These are phyloP conservation scores for Neurospora tetrasperma DNA, from an alignment of 495 filamentous ascomycete species.

Conservation along the genomic window DNA sequence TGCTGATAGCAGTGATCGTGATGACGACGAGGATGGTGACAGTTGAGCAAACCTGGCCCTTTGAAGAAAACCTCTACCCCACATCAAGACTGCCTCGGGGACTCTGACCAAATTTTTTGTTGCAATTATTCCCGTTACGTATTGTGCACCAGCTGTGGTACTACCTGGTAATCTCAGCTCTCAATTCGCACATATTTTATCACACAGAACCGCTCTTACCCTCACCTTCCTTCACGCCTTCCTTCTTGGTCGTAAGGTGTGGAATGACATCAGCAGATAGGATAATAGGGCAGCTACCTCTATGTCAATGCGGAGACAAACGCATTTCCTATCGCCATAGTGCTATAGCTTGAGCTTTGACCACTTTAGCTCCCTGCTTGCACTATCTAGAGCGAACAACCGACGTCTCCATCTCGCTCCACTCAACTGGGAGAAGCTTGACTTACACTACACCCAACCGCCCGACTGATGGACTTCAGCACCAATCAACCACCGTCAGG, in stretches of 20 bases:
- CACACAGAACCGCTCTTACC: background rate
- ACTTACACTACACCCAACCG: background rate
- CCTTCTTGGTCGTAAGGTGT: background rate
- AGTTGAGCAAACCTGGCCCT: slow-evolving; percentile 18
- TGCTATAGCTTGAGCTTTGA: background rate
- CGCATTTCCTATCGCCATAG: background rate
- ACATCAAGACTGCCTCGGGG: slow-evolving; percentile 13
- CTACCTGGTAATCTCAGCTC: background rate
- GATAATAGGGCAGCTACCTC: background rate
- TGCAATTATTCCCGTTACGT: background rate
- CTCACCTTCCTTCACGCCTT: background rate
- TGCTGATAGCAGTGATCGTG: slow-evolving; percentile 3
- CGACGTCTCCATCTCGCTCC: no score
- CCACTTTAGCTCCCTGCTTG: background rate
- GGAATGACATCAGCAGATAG: background rate
- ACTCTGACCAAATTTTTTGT: background rate
- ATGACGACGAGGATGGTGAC: slow-evolving; percentile 8
- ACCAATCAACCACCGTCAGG: background rate
- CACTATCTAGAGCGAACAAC: no score
- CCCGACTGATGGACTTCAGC: background rate
- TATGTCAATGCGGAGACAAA: background rate
- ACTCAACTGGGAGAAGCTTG: background rate
- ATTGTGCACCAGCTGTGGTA: background rate
- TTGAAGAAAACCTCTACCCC: slow-evolving; percentile 18
- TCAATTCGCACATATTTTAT: background rate